phyloP scores from a whole-genome alignment of 257 asterid genomes.

The Rhazya stricta region DNA sequence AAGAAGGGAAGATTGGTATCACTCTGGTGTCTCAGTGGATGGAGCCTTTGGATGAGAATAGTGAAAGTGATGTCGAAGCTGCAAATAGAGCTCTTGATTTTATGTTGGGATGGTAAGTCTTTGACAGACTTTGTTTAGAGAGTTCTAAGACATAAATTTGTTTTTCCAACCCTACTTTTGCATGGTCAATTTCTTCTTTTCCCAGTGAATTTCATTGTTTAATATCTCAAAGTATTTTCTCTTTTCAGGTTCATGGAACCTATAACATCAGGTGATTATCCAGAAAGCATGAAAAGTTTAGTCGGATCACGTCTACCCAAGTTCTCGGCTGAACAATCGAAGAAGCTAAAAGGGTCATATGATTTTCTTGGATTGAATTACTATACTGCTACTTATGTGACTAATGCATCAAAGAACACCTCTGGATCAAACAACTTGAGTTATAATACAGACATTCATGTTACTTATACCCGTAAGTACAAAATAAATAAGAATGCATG shows the following conservation, averaged over 20 bases:
- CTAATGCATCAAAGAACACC: neutral
- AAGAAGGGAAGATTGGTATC: conserved; percentile 46
- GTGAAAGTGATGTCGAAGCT: neutral
- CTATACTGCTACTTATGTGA: neutral
- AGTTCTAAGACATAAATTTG: neutral
- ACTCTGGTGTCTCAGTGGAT: conserved; percentile 26
- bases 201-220: no score
- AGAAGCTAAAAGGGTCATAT: neutral
- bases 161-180: neutral
- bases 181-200: neutral
- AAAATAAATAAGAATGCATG: no score
- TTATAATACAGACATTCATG: neutral
- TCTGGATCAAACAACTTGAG: no score
- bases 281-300: conserved; percentile 7
- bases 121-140: neutral
- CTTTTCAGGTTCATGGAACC: conserved; percentile 28
- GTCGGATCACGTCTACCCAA: conserved; percentile 7
- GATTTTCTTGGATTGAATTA: conserved; percentile 5
- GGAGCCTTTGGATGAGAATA: conserved; percentile 18
- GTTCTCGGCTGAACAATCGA: neutral
- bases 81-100: neutral
- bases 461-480: neutral
- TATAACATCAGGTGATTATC: conserved; percentile 18
- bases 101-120: neutral
- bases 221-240: no score